These are phyloP conservation scores for Taphrina confusa DNA, from an alignment of 1,139 yeast genomes.

Conservation along the genomic window DNA sequence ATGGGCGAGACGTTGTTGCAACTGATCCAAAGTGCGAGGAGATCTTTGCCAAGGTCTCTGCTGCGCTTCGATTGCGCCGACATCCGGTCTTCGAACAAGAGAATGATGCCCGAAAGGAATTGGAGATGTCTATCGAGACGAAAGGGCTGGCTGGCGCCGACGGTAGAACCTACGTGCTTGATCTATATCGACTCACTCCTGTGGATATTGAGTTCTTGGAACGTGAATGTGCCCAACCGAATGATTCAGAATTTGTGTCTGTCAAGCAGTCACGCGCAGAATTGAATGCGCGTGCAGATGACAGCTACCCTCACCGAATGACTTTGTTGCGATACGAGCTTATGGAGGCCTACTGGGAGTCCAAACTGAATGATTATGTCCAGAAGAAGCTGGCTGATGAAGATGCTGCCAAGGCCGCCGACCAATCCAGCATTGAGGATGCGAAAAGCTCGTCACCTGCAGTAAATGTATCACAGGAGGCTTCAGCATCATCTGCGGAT, in stretches of 20 bases:
- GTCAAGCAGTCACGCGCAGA: conserved; percentile 12
- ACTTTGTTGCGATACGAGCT: conserved; percentile 82
- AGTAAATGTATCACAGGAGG: conserved; percentile 33
- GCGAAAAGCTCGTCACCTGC: conserved; percentile 35
- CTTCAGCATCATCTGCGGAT: conserved; percentile 38
- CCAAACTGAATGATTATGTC: conserved; percentile 60
- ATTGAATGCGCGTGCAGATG: conserved; percentile 50
- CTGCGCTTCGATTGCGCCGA: conserved; percentile 73
- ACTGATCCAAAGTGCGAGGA: conserved; percentile 57
- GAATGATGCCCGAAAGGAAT: conserved; percentile 47
- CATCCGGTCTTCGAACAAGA: conserved; percentile 58
- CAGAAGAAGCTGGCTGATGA: conserved; percentile 42
- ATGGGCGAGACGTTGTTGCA: conserved; percentile 57
- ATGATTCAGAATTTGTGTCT: conserved; percentile 15
- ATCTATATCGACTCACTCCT: conserved; percentile 80
- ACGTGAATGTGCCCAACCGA: conserved; percentile 39
- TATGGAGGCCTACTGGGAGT: conserved; percentile 84
- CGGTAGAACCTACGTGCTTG: conserved; percentile 79
- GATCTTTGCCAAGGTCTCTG: conserved; percentile 64
- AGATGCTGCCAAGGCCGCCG: conserved; percentile 6
- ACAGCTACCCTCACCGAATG: conserved; percentile 76
- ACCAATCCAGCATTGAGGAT: conserved; percentile 39
- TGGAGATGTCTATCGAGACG: conserved; percentile 72
- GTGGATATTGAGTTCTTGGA: conserved; percentile 77
- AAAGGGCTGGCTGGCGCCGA: conserved; percentile 88